Conservation (phyloP, 1,284 basidiomycete species). For the Salmacisia buchloeana region DNA sequence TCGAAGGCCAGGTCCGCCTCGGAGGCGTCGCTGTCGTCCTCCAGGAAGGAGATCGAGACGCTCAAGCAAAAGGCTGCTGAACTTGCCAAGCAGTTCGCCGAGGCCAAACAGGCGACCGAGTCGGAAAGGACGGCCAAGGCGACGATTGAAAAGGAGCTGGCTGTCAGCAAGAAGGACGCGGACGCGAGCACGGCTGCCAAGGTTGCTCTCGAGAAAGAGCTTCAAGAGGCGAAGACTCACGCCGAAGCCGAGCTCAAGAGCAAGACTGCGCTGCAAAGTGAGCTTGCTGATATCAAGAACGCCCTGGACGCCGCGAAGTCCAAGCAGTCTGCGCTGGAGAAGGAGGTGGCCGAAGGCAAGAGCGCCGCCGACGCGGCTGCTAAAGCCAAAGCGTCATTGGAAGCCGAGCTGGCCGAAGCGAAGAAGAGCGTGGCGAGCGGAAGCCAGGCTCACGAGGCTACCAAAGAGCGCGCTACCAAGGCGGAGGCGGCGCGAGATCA, state of each 20-base stretch:
- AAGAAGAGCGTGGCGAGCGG: background rate
- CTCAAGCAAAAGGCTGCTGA: too few relatives aligned
- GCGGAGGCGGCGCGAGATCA: too few relatives aligned
- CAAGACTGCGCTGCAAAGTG: constrained; percentile 13
- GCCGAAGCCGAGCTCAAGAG: constrained; percentile 21
- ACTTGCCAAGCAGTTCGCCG: constrained; percentile 18
- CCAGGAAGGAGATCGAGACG: too few relatives aligned
- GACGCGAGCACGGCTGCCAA: constrained; percentile 16
- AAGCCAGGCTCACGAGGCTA: background rate
- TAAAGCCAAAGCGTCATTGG: constrained; percentile 14
- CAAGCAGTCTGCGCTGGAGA: constrained; percentile 11
- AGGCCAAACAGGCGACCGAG: too few relatives aligned
- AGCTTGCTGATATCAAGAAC: too few relatives aligned
- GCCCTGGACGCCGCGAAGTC: too few relatives aligned
- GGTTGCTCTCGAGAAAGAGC: constrained; percentile 13
- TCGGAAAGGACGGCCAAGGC: background rate
- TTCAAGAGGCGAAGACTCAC: constrained; percentile 14
- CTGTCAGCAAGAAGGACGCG: constrained; percentile 23
- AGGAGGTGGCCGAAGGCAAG: constrained; percentile 16
- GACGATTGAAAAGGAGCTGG: constrained; percentile 23
- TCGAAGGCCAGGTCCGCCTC: constrained; percentile 10
- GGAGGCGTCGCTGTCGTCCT: too few relatives aligned
- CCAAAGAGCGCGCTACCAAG: too few relatives aligned
- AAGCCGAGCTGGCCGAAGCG: constrained; percentile 4
- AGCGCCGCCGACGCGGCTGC: constrained; percentile 19